Conservation (phyloP, 2,329 filamentous ascomycete genomes). For the Pleomassaria siparia region DNA sequence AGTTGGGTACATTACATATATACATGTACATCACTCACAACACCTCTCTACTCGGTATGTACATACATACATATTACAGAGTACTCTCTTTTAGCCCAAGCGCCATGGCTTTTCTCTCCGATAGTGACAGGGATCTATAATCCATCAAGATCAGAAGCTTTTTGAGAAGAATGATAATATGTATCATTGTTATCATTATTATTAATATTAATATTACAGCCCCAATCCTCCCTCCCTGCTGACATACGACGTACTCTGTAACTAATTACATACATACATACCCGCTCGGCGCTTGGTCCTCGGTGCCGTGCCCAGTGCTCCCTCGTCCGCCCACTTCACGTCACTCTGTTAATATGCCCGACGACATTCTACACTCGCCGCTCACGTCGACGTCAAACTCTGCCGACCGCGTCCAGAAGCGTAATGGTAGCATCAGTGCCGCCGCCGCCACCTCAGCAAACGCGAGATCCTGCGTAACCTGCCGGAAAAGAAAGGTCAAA, state of each 20-base stretch:
- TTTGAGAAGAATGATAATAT: no score
- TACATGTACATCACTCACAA: not conserved
- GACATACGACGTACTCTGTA: not conserved
- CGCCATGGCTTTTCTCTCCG: no score
- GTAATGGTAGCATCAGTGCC: constrained; percentile 13
- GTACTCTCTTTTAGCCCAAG: not conserved
- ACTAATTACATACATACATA: no score
- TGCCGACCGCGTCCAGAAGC: constrained; percentile 22
- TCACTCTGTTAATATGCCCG: constrained; percentile 25
- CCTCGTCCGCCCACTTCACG: not conserved
- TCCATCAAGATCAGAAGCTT: not conserved
- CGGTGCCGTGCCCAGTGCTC: not conserved
- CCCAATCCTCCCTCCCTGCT: not conserved
- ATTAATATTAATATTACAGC: constrained; percentile 1
- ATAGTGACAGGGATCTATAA: not conserved
- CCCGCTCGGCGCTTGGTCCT: no score
- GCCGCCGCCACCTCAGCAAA: constrained; percentile 24
- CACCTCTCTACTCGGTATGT: no score
- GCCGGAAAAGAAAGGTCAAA: constrained; percentile 63
- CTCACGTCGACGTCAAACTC: constrained; percentile 8
- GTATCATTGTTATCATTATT: no score
- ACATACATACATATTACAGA: not conserved
- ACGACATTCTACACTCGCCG: constrained; percentile 19
- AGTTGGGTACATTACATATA: no score
- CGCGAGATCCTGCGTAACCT: constrained; percentile 40